Percentiles rank a stretch among this genome's conserved stretches.
phyloP scores from a whole-genome alignment of 129 eudicot genomes.

The Escallonia herrerae region DNA sequence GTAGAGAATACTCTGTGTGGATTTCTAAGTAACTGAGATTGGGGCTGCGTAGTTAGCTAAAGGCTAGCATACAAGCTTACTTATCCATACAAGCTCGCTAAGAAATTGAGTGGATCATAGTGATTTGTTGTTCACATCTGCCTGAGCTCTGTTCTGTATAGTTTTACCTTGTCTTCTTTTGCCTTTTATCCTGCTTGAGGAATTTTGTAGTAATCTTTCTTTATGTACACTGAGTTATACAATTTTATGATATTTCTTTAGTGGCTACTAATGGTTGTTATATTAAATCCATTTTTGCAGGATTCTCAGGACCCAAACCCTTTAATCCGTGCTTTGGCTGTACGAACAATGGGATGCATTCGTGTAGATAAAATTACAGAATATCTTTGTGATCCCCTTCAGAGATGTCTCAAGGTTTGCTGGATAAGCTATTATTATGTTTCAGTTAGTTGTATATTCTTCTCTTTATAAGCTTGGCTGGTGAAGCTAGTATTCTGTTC shows the following conservation, averaged over 20 bases:
- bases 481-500: background rate
- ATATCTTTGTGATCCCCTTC: conserved; percentile 96
- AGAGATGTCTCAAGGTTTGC: conserved; percentile 91
- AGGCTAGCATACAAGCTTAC: too few relatives aligned
- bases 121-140: too few relatives aligned
- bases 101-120: too few relatives aligned
- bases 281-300: conserved; percentile 30
- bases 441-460: background rate
- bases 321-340: conserved; percentile 96
- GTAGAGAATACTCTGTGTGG: too few relatives aligned
- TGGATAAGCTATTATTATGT: too few relatives aligned
- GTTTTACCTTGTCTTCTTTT: background rate
- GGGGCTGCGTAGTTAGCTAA: too few relatives aligned
- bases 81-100: too few relatives aligned
- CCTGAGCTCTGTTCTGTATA: too few relatives aligned
- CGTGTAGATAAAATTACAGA: conserved; percentile 99
- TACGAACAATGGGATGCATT: conserved; percentile 98
- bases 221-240: background rate
- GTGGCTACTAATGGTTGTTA: background rate
- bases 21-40: too few relatives aligned
- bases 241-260: background rate
- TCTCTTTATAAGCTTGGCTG: background rate
- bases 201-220: too few relatives aligned
- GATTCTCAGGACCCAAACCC: conserved; percentile 99
- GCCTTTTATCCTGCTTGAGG: background rate